Conservation (phyloP, 257 asterid species). For the Solanum tarijense region DNA sequence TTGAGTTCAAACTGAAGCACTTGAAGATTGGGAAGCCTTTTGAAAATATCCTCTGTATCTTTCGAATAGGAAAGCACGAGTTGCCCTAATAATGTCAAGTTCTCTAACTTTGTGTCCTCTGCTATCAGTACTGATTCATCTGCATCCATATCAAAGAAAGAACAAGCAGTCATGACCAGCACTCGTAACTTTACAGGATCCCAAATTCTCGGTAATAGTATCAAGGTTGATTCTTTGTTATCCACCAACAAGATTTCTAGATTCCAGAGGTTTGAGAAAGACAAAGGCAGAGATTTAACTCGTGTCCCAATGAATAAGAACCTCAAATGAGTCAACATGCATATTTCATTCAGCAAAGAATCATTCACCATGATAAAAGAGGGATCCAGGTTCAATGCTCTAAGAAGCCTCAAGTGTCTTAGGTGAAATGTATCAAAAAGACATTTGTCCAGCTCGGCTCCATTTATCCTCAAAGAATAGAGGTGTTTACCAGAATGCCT, state of each 20-base stretch:
- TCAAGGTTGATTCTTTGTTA: neutral
- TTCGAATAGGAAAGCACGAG: neutral
- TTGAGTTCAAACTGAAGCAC: accelerated
- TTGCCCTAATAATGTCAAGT: accelerated
- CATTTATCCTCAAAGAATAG: no score
- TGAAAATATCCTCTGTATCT: neutral
- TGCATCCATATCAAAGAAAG: neutral
- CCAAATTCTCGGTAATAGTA: neutral
- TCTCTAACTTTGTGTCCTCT: neutral
- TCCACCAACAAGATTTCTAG: neutral
- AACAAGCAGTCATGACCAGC: accelerated
- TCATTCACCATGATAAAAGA: neutral
- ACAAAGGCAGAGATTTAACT: neutral
- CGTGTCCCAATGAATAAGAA: accelerated
- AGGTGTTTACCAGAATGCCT: no score
- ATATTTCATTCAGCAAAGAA: neutral
- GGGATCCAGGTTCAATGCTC: accelerated
- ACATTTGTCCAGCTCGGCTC: accelerated
- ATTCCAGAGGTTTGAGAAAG: neutral
- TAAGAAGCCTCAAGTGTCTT: neutral
- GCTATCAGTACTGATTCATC: neutral
- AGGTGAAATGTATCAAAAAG: neutral
- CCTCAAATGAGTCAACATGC: neutral
- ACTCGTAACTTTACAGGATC: neutral
- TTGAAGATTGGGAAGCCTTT: neutral